These are phyloP conservation scores for Kokia cookei DNA, from an alignment of 441 rosid genomes.

Conservation along the genomic window DNA sequence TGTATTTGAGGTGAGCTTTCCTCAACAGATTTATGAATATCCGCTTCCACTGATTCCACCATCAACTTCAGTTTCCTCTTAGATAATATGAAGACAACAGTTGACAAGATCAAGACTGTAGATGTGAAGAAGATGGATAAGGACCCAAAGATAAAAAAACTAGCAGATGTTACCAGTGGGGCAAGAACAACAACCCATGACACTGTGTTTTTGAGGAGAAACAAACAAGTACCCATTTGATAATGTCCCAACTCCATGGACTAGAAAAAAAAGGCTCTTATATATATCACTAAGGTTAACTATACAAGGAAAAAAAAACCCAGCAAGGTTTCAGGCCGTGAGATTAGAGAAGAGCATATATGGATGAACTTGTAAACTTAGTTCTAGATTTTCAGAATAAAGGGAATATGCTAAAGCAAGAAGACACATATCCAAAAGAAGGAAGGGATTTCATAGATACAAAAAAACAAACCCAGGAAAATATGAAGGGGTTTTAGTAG, in stretches of 20 bases:
- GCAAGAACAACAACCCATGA: conserved; percentile 36
- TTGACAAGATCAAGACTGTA: conserved; percentile 30
- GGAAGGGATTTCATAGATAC: conserved; percentile 4
- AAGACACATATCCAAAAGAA: background rate
- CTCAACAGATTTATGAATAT: conserved; percentile 4
- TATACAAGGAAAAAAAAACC: background rate
- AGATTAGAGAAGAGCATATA: background rate
- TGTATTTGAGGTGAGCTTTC: background rate
- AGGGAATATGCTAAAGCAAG: background rate
- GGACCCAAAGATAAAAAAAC: conserved; percentile 32
- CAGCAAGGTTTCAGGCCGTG: background rate
- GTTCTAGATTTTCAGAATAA: background rate
- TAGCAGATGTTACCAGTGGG: conserved; percentile 24
- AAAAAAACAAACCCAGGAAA: background rate
- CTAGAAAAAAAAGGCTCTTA: background rate
- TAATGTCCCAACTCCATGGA: conserved; percentile 27
- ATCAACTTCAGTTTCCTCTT: conserved; percentile 20
- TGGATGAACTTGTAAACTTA: background rate
- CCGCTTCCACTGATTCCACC: conserved; percentile 7
- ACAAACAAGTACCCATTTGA: conserved; percentile 25
- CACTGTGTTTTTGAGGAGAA: conserved; percentile 30
- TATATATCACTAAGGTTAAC: background rate
- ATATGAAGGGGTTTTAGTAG: background rate
- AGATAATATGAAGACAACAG: conserved; percentile 28
- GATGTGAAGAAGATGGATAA: conserved; percentile 32